Percentiles rank a stretch among this genome's conserved stretches.
phyloP scores from a whole-genome alignment of 1,284 basidiomycete species.

The Rugiboletus extremiorientalis region DNA sequence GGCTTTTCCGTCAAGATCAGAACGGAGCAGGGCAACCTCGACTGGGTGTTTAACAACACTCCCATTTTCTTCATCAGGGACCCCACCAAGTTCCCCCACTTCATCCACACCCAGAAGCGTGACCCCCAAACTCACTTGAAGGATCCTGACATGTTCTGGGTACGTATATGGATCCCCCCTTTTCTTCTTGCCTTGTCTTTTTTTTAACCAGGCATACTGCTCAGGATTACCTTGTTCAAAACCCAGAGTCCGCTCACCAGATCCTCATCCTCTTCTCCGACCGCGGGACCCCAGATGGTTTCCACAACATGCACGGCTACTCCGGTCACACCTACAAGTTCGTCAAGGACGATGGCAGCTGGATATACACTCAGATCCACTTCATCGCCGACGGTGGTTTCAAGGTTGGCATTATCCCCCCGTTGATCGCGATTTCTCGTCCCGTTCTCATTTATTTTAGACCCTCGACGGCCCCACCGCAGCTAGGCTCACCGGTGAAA shows the following conservation, averaged over 20 bases:
- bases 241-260: conserved; percentile 91
- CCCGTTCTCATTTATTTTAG: conserved; percentile 31
- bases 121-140: conserved; percentile 88
- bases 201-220: conserved; percentile 5
- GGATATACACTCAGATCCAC: conserved; percentile 86
- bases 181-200: background rate
- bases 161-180: conserved; percentile 34
- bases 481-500: conserved; percentile 60
- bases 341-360: conserved; percentile 79
- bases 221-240: conserved; percentile 90
- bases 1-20: conserved; percentile 91
- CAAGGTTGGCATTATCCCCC: conserved; percentile 47
- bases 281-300: conserved; percentile 88
- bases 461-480: conserved; percentile 64
- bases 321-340: conserved; percentile 93
- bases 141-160: conserved; percentile 82
- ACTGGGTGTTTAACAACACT: conserved; percentile 92
- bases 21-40: conserved; percentile 88
- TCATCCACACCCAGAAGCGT: conserved; percentile 95
- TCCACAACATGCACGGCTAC: conserved; percentile 85
- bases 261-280: conserved; percentile 89
- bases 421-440: background rate
- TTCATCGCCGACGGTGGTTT: conserved; percentile 73
- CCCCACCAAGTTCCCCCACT: conserved; percentile 85
- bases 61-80: conserved; percentile 89